These are phyloP conservation scores for Xerocomus brunneocitrinus DNA, from an alignment of 768 basidiomycete genomes.

Conservation along the genomic window DNA sequence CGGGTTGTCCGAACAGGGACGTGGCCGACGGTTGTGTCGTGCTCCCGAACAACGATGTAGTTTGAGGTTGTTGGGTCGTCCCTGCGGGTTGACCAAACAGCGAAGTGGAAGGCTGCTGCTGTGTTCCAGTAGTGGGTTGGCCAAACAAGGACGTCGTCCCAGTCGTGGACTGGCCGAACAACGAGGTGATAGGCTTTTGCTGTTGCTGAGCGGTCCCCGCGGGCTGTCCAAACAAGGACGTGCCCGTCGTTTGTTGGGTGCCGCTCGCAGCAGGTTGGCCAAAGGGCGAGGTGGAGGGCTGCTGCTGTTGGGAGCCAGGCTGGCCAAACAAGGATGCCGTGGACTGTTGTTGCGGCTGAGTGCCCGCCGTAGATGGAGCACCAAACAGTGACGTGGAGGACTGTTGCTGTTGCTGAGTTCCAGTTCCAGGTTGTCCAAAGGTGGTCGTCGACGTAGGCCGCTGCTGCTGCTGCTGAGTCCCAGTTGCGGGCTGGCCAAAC, in stretches of 20 bases:
- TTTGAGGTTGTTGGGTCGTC: conserved; percentile 21
- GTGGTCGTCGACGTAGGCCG: too few relatives aligned
- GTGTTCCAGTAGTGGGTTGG: conserved; percentile 31
- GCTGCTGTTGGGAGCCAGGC: conserved; percentile 34
- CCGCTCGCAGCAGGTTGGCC: conserved; percentile 24
- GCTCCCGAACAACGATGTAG: conserved; percentile 28
- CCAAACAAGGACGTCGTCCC: conserved; percentile 20
- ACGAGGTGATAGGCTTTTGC: conserved; percentile 21
- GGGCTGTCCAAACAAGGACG: conserved; percentile 39
- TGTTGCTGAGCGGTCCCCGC: conserved; percentile 22
- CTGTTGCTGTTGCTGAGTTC: conserved; percentile 33
- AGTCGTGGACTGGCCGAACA: conserved; percentile 30
- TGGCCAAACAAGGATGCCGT: conserved; percentile 25
- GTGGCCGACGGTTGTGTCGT: conserved; percentile 12
- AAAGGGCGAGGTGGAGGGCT: conserved; percentile 25
- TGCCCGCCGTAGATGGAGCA: conserved; percentile 5
- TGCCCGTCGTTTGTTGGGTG: conserved; percentile 26
- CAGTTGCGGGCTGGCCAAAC: conserved; percentile 15
- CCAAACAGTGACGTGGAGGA: conserved; percentile 25
- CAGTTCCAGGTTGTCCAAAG: conserved; percentile 12
- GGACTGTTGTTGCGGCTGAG: conserved; percentile 18
- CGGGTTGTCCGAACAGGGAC: conserved; percentile 28
- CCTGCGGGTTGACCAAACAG: conserved; percentile 37
- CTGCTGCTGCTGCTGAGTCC: too few relatives aligned
- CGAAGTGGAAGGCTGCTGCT: conserved; percentile 30